These are phyloP conservation scores for Dimargaris cristalligena DNA, from an alignment of 192 early-diverging fungal genomes.

Conservation along the genomic window DNA sequence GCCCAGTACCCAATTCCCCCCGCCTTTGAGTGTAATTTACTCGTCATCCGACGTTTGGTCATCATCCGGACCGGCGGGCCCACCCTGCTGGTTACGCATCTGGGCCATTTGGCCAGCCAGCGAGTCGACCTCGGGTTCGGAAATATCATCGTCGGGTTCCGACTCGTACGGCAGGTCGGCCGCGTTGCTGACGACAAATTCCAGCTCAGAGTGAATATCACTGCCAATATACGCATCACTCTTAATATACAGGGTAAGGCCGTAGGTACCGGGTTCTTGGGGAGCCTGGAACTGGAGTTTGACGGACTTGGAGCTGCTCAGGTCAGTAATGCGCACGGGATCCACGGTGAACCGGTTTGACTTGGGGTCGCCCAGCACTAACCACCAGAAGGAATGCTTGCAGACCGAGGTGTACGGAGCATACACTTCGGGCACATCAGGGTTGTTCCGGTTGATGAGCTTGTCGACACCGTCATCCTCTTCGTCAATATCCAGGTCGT, in stretches of 20 bases:
- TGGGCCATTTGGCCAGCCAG: slow-evolving; percentile 91
- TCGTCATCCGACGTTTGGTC: slow-evolving; percentile 35
- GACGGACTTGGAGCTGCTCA: slow-evolving; percentile 44
- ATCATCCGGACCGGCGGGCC: slow-evolving; percentile 10
- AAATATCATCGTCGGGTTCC: slow-evolving; percentile 80
- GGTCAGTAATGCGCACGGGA: slow-evolving; percentile 59
- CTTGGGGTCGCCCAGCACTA: slow-evolving; percentile 73
- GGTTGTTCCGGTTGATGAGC: slow-evolving; percentile 15
- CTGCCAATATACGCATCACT: slow-evolving; percentile 74
- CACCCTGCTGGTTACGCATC: slow-evolving; percentile 54
- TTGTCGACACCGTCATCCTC: slow-evolving; percentile 22
- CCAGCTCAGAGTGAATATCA: slow-evolving; percentile 63
- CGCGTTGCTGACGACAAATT: slow-evolving; percentile 54
- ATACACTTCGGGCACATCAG: slow-evolving; percentile 24
- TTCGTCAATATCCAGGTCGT: background rate
- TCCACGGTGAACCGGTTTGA: slow-evolving; percentile 67
- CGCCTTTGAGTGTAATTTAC: too few relatives aligned
- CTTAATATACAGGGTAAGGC: slow-evolving; percentile 69
- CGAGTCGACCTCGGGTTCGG: slow-evolving; percentile 89
- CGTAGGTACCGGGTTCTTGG: slow-evolving; percentile 62
- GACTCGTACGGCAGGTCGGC: slow-evolving; percentile 54
- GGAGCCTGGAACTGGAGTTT: slow-evolving; percentile 90
- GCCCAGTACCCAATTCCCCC: too few relatives aligned
- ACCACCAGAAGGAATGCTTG: slow-evolving; percentile 80
- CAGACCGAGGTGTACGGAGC: slow-evolving; percentile 34